Evolutionary conservation across 2,329 filamentous ascomycete species (phyloP).

Genomic region (Talaromyces funiculosus): DNA sequence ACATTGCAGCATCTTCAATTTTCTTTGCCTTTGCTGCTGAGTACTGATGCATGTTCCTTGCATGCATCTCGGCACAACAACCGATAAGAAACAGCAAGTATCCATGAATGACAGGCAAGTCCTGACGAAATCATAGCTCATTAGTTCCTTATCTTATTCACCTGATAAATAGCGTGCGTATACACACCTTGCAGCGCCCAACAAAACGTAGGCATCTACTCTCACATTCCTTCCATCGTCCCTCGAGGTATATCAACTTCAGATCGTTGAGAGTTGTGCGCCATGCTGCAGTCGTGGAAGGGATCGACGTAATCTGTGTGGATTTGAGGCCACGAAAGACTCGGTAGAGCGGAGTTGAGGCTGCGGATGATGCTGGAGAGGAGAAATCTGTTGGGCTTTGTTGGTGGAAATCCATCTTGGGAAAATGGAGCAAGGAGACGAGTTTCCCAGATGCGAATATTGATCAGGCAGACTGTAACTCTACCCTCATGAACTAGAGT

Average conservation of each 20-base stretch:
- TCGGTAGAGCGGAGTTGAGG: constrained; percentile 7
- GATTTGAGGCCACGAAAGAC: constrained; percentile 13
- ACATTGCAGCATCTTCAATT: constrained; percentile 6
- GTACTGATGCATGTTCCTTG: constrained; percentile 14
- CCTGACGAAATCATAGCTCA: not conserved
- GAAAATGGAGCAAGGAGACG: not conserved
- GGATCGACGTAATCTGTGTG: not conserved
- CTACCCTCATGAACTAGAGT: not conserved
- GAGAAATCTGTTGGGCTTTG: not conserved
- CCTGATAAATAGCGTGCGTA: not conserved
- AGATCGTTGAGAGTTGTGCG: constrained; percentile 5
- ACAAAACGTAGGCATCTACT: constrained; percentile 10
- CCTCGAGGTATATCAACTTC: constrained; percentile 4
- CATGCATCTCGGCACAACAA: constrained; percentile 13
- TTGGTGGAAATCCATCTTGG: not conserved
- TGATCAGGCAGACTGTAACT: too few relatives aligned
- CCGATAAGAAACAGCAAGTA: constrained; percentile 12
- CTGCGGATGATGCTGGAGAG: not conserved
- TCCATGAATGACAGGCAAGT: not conserved
- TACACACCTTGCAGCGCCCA: not conserved
- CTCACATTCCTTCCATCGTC: constrained; percentile 12
- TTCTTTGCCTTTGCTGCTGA: constrained; percentile 11
- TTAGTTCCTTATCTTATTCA: not conserved
- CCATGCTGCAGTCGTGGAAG: constrained; percentile 7
- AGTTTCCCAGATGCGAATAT: not conserved